phyloP scores from a whole-genome alignment of 202 grass and related monocot species.

The Brachypodium distachyon region DNA sequence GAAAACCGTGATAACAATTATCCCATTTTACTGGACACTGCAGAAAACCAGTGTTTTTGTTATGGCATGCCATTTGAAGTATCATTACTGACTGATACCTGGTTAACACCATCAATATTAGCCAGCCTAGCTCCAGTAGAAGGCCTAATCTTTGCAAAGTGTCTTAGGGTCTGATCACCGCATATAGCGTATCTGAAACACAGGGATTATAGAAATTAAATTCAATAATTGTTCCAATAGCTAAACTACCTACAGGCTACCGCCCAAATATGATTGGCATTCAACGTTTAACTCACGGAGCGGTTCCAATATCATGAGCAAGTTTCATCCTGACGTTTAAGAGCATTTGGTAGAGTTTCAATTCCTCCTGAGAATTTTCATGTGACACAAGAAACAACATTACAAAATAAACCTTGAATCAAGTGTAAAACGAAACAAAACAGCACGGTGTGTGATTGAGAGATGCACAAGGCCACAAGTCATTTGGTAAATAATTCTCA shows the following conservation, averaged over 20 bases:
- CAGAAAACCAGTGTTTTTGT: neutral
- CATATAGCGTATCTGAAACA: slow-evolving; percentile 90
- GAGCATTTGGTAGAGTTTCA: slow-evolving; percentile 65
- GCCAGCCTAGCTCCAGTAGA: slow-evolving; percentile 68
- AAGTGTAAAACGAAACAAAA: slow-evolving; percentile 10
- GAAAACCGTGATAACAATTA: neutral
- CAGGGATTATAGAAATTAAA: neutral
- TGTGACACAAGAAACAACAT: neutral
- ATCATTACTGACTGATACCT: slow-evolving; percentile 41
- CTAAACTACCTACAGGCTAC: neutral
- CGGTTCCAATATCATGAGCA: slow-evolving; percentile 66
- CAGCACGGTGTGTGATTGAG: neutral
- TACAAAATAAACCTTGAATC: slow-evolving; percentile 2
- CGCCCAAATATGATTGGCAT: neutral
- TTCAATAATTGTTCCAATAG: neutral
- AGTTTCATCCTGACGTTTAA: slow-evolving; percentile 67
- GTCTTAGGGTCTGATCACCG: slow-evolving; percentile 87
- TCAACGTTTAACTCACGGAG: slow-evolving; percentile 64
- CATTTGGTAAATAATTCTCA: slow-evolving; percentile 10
- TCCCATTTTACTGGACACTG: neutral
- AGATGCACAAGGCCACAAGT: neutral
- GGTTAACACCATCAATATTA: slow-evolving; percentile 90
- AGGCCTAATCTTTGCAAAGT: slow-evolving; percentile 83
- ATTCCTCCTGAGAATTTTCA: slow-evolving; percentile 56
- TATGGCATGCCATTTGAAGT: neutral